Base-by-base conservation (phyloP, 2,329 filamentous ascomycete genomes). In the Metarhizium guizhouense region DNA sequence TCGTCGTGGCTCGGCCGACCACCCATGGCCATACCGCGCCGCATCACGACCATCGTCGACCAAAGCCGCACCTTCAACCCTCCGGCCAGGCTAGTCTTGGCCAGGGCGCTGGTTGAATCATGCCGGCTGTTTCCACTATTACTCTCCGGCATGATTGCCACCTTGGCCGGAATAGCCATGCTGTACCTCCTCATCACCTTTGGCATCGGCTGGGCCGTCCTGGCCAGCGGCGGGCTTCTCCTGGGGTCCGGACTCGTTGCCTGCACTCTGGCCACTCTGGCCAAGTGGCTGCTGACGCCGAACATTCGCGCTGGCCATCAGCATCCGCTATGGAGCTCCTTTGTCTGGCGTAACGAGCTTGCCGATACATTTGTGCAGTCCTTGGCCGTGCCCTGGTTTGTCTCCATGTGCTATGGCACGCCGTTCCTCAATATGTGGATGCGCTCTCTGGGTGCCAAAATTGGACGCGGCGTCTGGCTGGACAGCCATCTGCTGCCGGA, bases 281-380 rank as follows among this genome's bases (percentile, higher is more conserved):
- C 55, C 25, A 63, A 63, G 32, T 63, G 60, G 60, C 30, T 60
- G 1, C 20, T 63, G 6, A 63, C 61, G 20, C 60, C 58, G 13
- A 52, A 55, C 38, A 56, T 63, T 29, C 51, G 38, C 0, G 32
- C 57, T 34, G 60, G 61, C 25, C 56, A 57, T 55, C 57, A 61
- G n/a, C 57, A 55, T 45, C 61, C 61, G 16, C 55, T 63, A 2
- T 63, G 61, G 61, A 63, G 60, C 53, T 60, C 59, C 2, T 63
- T 63, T 34, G 61, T 63, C 42, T 63, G 61, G 61, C 60, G 61
- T 54, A 63, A 63, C 49, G 61, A 84, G 56, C 71, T 88, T 47
- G 87, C 84, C 16, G 80, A 83, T 62, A 67, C 70, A 32, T 85
- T 88, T 63, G 71, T 88, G 49, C 75, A 80, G 52, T 56, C 56